These are phyloP conservation scores for Penicillium lagena DNA, from an alignment of 495 filamentous ascomycete species.

Conservation along the genomic window DNA sequence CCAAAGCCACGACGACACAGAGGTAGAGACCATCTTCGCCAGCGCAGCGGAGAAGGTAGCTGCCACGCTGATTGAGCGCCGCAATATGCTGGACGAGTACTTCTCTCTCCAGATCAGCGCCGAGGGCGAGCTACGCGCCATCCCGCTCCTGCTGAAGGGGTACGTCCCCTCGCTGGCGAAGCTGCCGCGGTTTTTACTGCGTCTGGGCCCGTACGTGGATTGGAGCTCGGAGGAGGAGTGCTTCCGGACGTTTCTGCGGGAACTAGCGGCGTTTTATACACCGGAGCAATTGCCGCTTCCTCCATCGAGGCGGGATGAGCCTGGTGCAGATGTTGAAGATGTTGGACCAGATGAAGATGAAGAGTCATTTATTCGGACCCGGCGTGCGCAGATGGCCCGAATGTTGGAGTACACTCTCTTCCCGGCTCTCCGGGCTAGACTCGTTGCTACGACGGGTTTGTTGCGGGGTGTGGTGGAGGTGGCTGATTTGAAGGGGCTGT, in stretches of 20 bases:
- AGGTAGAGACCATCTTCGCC: constrained; percentile 56
- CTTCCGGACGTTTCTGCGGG: constrained; percentile 76
- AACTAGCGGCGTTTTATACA: constrained; percentile 89
- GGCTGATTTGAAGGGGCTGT: constrained; percentile 89
- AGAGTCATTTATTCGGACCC: constrained; percentile 46
- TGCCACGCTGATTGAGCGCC: constrained; percentile 58
- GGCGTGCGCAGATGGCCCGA: constrained; percentile 58
- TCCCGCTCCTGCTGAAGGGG: constrained; percentile 83
- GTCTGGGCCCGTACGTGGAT: constrained; percentile 81
- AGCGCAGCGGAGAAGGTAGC: constrained; percentile 58
- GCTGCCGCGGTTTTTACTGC: constrained; percentile 80
- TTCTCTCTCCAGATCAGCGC: constrained; percentile 79
- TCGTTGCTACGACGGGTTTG: constrained; percentile 77
- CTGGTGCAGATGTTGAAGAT: constrained; percentile 11
- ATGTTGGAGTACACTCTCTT: constrained; percentile 84
- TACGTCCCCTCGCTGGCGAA: constrained; percentile 83
- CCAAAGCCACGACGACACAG: constrained; percentile 22
- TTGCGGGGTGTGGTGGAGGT: constrained; percentile 80
- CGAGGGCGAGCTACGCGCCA: constrained; percentile 65
- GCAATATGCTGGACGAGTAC: constrained; percentile 89
- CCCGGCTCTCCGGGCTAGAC: constrained; percentile 72
- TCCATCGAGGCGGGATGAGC: constrained; percentile 23
- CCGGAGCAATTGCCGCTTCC: constrained; percentile 71
- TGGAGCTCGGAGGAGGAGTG: constrained; percentile 83
- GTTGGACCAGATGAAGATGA: constrained; percentile 16